Conservation (phyloP, 208 protist genomes). For the Herpetomonas muscarum region DNA sequence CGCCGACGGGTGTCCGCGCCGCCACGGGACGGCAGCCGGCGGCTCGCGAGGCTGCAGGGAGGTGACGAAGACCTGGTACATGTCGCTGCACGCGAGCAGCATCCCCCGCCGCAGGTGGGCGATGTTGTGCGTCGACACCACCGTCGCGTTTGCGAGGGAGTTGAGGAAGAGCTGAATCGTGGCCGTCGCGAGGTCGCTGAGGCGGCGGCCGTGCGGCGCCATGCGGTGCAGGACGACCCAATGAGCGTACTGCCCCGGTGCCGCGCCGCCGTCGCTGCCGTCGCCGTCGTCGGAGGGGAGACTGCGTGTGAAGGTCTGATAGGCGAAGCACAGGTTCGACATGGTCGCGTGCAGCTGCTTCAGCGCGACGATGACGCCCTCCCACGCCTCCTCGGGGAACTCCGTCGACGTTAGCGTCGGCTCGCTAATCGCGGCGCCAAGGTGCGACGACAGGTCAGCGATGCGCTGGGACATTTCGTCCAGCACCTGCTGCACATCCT, state of each 20-base stretch:
- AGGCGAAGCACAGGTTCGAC: conserved; percentile 75
- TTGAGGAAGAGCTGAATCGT: conserved; percentile 69
- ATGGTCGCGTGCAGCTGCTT: conserved; percentile 55
- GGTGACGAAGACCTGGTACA: conserved; percentile 1
- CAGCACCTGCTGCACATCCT: conserved; percentile 35
- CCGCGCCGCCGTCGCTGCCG: conserved; percentile 20
- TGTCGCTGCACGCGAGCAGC: conserved; percentile 10
- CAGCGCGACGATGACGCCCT: conserved; percentile 44
- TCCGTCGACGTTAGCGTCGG: conserved; percentile 73
- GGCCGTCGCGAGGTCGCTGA: conserved; percentile 71
- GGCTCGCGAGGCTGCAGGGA: background rate
- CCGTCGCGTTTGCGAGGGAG: conserved; percentile 46
- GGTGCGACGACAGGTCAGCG: conserved; percentile 28
- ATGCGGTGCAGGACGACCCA: conserved; percentile 85
- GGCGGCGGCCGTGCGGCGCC: conserved; percentile 44
- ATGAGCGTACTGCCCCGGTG: conserved; percentile 56
- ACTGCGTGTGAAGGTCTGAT: conserved; percentile 77
- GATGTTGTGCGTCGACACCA: conserved; percentile 67
- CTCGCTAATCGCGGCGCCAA: conserved; percentile 53
- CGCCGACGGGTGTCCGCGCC: too few species aligned
- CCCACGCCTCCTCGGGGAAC: conserved; percentile 66
- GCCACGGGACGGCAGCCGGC: too few species aligned
- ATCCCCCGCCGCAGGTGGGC: conserved; percentile 67
- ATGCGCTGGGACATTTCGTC: conserved; percentile 63
- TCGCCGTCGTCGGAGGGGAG: background rate